phyloP scores from a whole-genome alignment of 2,329 filamentous ascomycete genomes.

The Boeremia lycopersici region DNA sequence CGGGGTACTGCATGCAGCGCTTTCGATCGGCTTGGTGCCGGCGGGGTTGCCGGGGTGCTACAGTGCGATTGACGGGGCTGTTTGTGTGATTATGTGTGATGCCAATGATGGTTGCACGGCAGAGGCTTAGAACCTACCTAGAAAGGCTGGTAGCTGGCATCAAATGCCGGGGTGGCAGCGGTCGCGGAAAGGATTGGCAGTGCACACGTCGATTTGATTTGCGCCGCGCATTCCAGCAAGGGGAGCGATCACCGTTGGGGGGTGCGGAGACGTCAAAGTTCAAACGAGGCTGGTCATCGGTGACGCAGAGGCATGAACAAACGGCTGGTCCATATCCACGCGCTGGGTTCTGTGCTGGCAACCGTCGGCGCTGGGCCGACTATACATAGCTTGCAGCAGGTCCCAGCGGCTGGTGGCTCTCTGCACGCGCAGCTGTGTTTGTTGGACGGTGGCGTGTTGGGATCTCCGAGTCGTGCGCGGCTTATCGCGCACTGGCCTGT shows the following conservation, averaged over 20 bases:
- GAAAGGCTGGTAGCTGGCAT: neutral
- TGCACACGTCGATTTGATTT: neutral
- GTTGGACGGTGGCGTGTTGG: constrained; percentile 3
- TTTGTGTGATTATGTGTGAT: constrained; percentile 3
- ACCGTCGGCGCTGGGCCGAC: neutral
- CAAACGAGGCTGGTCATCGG: constrained; percentile 1
- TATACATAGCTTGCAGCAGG: constrained; percentile 8
- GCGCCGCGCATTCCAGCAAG: constrained; percentile 7
- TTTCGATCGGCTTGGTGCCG: constrained; percentile 6
- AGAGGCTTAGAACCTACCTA: neutral
- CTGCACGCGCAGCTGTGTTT: constrained; percentile 7
- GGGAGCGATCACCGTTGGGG: neutral
- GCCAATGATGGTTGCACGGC: constrained; percentile 1
- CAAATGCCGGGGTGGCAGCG: neutral
- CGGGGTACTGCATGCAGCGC: constrained; percentile 1
- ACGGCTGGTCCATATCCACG: neutral
- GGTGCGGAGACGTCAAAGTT: neutral
- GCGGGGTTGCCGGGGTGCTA: constrained; percentile 1
- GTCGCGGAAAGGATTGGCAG: neutral
- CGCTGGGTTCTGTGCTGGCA: neutral
- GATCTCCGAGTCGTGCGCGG: constrained; percentile 5
- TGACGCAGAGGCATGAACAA: constrained; percentile 6
- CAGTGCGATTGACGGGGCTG: neutral
- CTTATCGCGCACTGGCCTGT: constrained; percentile 1
- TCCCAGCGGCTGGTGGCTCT: neutral